These are phyloP conservation scores for Neospermospora avenae DNA, from an alignment of 2,329 filamentous ascomycete genomes.

Conservation along the genomic window DNA sequence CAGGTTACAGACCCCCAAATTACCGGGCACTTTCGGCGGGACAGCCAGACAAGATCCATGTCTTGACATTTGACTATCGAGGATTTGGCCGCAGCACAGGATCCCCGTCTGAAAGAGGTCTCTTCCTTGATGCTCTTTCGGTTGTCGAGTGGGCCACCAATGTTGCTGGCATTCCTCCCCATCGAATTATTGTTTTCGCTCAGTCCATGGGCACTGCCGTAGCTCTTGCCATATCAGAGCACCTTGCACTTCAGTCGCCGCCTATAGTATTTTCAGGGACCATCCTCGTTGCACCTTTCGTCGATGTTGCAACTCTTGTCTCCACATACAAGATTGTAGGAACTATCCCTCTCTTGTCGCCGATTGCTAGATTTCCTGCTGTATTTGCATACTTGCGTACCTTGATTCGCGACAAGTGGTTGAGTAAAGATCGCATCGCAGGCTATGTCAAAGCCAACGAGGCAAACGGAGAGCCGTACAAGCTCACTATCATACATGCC, in stretches of 20 bases:
- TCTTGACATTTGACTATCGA: constrained; percentile 83
- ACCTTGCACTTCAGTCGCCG: constrained; percentile 31
- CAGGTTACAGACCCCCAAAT: constrained; percentile 68
- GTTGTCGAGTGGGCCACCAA: constrained; percentile 69
- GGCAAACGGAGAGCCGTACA: constrained; percentile 37
- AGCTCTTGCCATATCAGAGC: constrained; percentile 67
- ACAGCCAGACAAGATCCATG: constrained; percentile 65
- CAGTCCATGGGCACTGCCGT: constrained; percentile 88
- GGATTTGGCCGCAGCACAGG: constrained; percentile 81
- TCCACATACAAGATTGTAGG: constrained; percentile 56
- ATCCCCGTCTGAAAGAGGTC: constrained; percentile 69
- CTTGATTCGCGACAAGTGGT: constrained; percentile 50
- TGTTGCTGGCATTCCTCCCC: constrained; percentile 60
- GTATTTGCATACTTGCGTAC: constrained; percentile 45
- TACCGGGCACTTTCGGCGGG: constrained; percentile 74
- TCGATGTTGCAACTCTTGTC: constrained; percentile 50
- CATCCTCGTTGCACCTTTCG: constrained; percentile 55
- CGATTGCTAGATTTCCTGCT: constrained; percentile 58
- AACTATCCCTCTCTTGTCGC: constrained; percentile 72
- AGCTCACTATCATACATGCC: constrained; percentile 72
- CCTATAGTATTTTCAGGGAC: constrained; percentile 51
- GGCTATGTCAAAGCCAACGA: constrained; percentile 42
- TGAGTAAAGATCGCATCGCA: constrained; percentile 47
- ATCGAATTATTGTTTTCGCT: constrained; percentile 75
- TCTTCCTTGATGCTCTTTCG: constrained; percentile 75